phyloP scores from a whole-genome alignment of 75 land plant genomes.

The Sequoiadendron giganteum region DNA sequence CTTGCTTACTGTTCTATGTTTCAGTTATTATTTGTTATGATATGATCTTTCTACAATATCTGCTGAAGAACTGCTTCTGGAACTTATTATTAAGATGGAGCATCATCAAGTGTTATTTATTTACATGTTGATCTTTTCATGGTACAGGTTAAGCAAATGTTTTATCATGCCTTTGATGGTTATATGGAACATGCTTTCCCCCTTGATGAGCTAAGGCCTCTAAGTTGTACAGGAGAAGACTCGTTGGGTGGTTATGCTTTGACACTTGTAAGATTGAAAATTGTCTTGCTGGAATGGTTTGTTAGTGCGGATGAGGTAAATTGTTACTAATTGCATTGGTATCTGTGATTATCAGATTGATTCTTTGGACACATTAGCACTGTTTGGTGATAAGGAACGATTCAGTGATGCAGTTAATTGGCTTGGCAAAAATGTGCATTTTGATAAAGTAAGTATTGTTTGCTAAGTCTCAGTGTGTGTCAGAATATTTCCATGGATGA shows the following conservation, averaged over 20 bases:
- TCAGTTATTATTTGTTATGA: neutral
- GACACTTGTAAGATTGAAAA: constrained; percentile 63
- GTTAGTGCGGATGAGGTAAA: neutral
- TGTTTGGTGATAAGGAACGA: constrained; percentile 73
- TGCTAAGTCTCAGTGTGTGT: neutral
- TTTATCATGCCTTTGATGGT: constrained; percentile 96
- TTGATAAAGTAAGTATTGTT: constrained; percentile 70
- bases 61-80: neutral
- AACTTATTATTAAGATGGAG: neutral
- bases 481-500: neutral
- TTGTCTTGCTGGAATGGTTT: constrained; percentile 2
- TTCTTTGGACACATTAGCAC: constrained; percentile 90
- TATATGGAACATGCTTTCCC: constrained; percentile 98
- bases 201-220: constrained; percentile 86
- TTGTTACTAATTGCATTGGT: neutral
- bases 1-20: neutral
- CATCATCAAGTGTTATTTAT: neutral
- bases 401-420: constrained; percentile 80
- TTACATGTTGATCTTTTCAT: constrained; percentile 1
- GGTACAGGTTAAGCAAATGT: constrained; percentile 84
- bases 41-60: constrained; percentile 7
- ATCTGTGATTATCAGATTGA: constrained; percentile 60
- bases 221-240: constrained; percentile 90
- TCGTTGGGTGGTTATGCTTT: constrained; percentile 95
- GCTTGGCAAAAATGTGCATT: constrained; percentile 86